Percentiles rank a stretch among this genome's conserved stretches.
phyloP scores from a whole-genome alignment of 148 eudicot genomes.

The Rhododendron henanense region DNA sequence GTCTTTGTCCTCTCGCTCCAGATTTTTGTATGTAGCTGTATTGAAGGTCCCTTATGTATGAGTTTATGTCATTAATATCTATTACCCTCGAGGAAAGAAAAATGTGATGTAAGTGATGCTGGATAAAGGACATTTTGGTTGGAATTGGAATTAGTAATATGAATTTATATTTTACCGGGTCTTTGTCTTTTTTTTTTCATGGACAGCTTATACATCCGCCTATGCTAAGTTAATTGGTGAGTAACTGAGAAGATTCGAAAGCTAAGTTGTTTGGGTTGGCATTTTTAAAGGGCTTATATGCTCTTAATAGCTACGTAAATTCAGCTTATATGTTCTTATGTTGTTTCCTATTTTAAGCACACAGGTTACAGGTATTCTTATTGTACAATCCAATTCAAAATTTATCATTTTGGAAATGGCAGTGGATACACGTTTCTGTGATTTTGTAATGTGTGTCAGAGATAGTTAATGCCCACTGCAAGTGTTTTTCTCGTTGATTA shows the following conservation, averaged over 20 bases:
- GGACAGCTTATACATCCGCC: background rate
- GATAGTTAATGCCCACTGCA: background rate
- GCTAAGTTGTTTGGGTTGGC: background rate
- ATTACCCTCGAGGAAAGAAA: background rate
- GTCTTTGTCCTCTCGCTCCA: background rate
- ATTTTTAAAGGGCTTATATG: background rate
- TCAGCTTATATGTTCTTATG: background rate
- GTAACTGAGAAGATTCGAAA: background rate
- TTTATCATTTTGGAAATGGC: background rate
- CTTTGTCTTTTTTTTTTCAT: background rate
- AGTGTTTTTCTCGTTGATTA: background rate
- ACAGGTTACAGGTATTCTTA: background rate
- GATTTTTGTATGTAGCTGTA: background rate
- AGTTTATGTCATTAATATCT: background rate
- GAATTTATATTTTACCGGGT: background rate
- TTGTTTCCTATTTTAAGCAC: background rate
- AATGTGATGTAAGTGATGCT: background rate
- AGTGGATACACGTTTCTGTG: background rate
- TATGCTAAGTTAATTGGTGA: background rate
- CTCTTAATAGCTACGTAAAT: background rate
- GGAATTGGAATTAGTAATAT: background rate
- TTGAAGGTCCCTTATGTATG: background rate
- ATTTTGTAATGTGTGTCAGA: background rate
- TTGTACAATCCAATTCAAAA: background rate
- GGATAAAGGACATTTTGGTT: background rate